Evolutionary conservation across 176 grass and related monocot species (phyloP), one percentile per base, ranked within the genome.

Genomic region (Alopecurus myosuroides): DNA sequence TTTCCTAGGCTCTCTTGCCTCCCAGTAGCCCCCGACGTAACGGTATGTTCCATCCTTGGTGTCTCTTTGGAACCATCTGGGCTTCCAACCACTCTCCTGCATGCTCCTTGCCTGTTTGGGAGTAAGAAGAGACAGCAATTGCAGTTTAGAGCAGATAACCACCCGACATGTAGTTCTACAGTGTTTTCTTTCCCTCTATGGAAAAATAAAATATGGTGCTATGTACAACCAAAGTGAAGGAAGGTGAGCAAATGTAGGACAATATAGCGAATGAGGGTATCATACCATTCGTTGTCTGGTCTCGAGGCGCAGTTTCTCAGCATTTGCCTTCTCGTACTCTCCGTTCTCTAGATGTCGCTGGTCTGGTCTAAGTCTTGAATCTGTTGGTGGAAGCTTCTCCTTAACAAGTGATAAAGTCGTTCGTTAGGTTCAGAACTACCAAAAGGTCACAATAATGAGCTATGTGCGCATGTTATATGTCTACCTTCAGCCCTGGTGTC

Each of bases 301-400:
- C 82, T 97, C 90, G 0, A 97, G 83, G 29, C 92, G 86, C 71
- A 92, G 72, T 89, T 97, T 97, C 78, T 94, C 92, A 73, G 84
- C 75, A 76, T 94, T 92, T 82, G 94, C 92, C 68, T 92, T 94
- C 62, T 94, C 94, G 12, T 97, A 92, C 56, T 97, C 90, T 74
- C 94, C 94, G 31, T 94, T 97, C 68, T 94, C 92, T 78, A 97
- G 81, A 77, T 94, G 88, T 44, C 92, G 80, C 53, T 97, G 94
- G 77, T 97, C 94, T 49, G 94, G 94, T 56, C 94, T 89, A 29
- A 97, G 82, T 87, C 94, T 97, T 62, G 92, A 97, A 92, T 97
- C 94, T 13, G 94, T 97, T 25, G 94, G 94, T 50, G 94, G 94
- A 87, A 97, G 92, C 53, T 87, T 92, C 86, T 87, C 94, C 94